Percentiles rank a stretch among this genome's conserved stretches.
Evolutionary conservation across 2,329 filamentous ascomycete species (phyloP).

Genomic region (Trichoderma pleuroti): DNA sequence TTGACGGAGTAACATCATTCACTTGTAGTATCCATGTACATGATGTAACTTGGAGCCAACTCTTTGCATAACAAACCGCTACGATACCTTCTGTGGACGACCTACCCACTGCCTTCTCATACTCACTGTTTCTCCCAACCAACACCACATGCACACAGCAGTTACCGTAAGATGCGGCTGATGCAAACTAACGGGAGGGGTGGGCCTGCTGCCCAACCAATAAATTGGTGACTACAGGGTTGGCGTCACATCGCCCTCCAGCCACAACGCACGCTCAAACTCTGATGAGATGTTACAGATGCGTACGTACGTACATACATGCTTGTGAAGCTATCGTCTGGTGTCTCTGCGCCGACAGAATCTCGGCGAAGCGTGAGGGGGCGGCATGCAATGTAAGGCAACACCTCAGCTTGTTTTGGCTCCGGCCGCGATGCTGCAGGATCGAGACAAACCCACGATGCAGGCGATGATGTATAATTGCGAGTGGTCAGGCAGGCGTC

Average conservation of each 20-base stretch:
- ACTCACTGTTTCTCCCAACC: not conserved
- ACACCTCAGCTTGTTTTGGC: not conserved
- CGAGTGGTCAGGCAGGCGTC: not conserved
- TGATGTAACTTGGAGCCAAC: not conserved
- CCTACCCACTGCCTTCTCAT: not conserved
- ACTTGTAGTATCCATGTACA: not conserved
- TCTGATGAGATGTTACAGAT: not conserved
- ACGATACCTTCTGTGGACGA: not conserved
- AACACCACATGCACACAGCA: not conserved
- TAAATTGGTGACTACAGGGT: not conserved
- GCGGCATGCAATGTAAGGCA: not conserved
- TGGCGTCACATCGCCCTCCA: not conserved
- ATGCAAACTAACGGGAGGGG: not conserved
- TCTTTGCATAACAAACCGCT: not conserved
- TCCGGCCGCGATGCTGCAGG: conserved; percentile 6
- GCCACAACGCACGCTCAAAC: not conserved
- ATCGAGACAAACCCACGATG: conserved; percentile 5
- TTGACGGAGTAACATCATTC: not conserved
- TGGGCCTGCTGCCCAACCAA: not conserved
- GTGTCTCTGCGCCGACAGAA: not conserved
- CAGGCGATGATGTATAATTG: conserved; percentile 5
- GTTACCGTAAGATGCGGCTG: not conserved
- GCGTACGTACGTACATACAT: not conserved
- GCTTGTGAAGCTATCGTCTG: not conserved
- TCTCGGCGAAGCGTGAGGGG: not conserved